A percentile compares a stretch with the other conserved stretches of the same genome.
Evolutionary conservation across 768 basidiomycete genomes (phyloP).

Genomic region (Suillus lakei): DNA sequence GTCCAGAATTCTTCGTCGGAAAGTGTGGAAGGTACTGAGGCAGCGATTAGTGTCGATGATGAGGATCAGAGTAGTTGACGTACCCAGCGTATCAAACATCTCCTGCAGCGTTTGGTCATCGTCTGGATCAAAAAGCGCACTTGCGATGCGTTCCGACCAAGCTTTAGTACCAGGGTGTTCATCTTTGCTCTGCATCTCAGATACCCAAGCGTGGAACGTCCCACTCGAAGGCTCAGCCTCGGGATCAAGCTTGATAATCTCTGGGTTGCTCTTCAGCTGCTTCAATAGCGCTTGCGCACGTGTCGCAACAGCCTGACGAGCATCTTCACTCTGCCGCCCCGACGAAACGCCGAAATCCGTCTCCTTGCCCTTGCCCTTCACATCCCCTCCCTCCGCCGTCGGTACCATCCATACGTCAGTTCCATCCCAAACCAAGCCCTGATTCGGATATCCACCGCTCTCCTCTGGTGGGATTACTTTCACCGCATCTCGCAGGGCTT

Average conservation of each 20-base stretch:
- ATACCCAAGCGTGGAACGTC: constrained; percentile 66
- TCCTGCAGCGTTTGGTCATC: constrained; percentile 58
- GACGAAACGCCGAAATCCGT: constrained; percentile 30
- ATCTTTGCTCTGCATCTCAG: constrained; percentile 59
- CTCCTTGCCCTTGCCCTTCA: constrained; percentile 45
- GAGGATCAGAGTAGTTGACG: constrained; percentile 21
- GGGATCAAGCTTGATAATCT: constrained; percentile 79
- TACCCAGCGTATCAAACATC: constrained; percentile 66
- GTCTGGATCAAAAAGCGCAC: constrained; percentile 51
- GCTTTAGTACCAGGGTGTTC: constrained; percentile 47
- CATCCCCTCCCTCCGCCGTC: constrained; percentile 23
- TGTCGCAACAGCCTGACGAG: constrained; percentile 63
- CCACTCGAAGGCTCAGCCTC: constrained; percentile 61
- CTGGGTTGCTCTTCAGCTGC: constrained; percentile 74
- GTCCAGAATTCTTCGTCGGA: constrained; percentile 77
- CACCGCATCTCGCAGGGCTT: constrained; percentile 85
- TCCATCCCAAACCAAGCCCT: constrained; percentile 79
- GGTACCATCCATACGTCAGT: constrained; percentile 86
- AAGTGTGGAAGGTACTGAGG: constrained; percentile 72
- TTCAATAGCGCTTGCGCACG: constrained; percentile 79
- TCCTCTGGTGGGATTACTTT: constrained; percentile 89
- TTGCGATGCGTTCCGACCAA: constrained; percentile 59
- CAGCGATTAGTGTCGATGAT: neutral
- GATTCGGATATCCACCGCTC: constrained; percentile 29
- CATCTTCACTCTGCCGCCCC: constrained; percentile 39